Conservation (phyloP, 1,284 basidiomycete species). For the Chiua sp. region DNA sequence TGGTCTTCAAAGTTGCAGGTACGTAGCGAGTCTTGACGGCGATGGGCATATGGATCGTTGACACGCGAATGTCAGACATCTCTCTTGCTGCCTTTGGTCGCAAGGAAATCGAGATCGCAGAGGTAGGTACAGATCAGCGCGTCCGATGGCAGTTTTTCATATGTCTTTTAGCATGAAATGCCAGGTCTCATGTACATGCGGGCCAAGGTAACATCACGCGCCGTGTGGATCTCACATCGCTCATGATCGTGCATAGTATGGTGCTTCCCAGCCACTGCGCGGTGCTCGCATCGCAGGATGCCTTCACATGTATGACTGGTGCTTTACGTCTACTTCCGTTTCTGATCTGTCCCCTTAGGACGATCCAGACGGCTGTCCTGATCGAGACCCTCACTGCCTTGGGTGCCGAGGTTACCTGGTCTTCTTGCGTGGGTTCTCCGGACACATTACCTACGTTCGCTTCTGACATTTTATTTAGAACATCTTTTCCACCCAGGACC, state of each 20-base stretch:
- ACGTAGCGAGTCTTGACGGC: constrained; percentile 17
- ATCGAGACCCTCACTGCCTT: constrained; percentile 96
- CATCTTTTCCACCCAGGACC: constrained; percentile 99
- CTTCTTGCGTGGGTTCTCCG: constrained; percentile 81
- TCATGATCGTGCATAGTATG: constrained; percentile 62
- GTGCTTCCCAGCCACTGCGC: constrained; percentile 84
- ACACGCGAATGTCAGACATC: constrained; percentile 64
- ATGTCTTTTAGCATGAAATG: constrained; percentile 76
- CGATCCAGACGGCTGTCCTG: constrained; percentile 96
- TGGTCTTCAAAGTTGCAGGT: constrained; percentile 90
- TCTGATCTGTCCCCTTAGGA: constrained; percentile 56
- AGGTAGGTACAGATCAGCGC: constrained; percentile 53
- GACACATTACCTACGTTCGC: constrained; percentile 4
- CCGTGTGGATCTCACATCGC: not conserved
- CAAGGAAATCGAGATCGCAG: constrained; percentile 98
- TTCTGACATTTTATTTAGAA: constrained; percentile 60
- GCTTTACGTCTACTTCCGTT: not conserved
- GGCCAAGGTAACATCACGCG: constrained; percentile 61
- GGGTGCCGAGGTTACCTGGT: constrained; percentile 99
- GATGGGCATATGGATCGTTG: constrained; percentile 2
- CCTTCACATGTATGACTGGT: constrained; percentile 82
- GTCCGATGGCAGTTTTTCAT: constrained; percentile 21
- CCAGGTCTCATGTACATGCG: constrained; percentile 94
- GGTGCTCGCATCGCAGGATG: constrained; percentile 98
- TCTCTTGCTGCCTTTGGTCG: constrained; percentile 97